Evolutionary conservation across 768 basidiomycete genomes (phyloP), one percentile per base, ranked within the genome.

Genomic region (Hygrocybe coccinea): DNA sequence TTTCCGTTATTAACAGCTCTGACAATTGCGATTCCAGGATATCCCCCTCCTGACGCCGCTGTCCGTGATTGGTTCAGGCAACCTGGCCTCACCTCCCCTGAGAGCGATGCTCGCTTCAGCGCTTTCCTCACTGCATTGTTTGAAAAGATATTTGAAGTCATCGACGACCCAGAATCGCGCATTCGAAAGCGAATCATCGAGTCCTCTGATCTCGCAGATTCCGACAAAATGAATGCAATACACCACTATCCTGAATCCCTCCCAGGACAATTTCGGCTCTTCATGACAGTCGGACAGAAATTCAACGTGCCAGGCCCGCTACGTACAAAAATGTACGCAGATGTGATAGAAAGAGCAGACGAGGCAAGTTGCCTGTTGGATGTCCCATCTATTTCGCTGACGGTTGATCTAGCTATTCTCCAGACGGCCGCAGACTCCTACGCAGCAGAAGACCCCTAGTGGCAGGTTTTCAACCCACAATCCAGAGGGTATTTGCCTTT

Each of bases 221-320:
- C 46, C 12, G 36, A 52, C 4, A 52, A 52, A 43, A 24, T 11
- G 33, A 15, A 3, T 3, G 50, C 50, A 36, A 14, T 34, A 36
- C 17, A 34, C 14, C 17, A 51, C 29, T 51, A 51, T 51, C 51
- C 51, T 12, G 21, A 24, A n/a, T 17, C n/a, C 17, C 38, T n/a
- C n/a, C 21, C 39, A 46, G 43, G 43, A 15, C 34, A 52, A 39
- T 52, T 52, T 36, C 34, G 21, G 36, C n/a, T 54, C 11, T 54
- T 54, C 41, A 54, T 54, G 52, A 54, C 41, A 6, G 29, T 46
- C 17, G 52, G 52, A 19, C 52, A 54, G 8, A 54, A 10, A 24
- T 54, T 54, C 45, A 24, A 11, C 11, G 15, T 17, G 41, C 52
- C 49, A 46, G 52, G 52, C 5, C n/a, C 41, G 3, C 39, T 54